Base-by-base conservation (phyloP, 1,284 basidiomycete genomes). In the Moniliella sp. region DNA sequence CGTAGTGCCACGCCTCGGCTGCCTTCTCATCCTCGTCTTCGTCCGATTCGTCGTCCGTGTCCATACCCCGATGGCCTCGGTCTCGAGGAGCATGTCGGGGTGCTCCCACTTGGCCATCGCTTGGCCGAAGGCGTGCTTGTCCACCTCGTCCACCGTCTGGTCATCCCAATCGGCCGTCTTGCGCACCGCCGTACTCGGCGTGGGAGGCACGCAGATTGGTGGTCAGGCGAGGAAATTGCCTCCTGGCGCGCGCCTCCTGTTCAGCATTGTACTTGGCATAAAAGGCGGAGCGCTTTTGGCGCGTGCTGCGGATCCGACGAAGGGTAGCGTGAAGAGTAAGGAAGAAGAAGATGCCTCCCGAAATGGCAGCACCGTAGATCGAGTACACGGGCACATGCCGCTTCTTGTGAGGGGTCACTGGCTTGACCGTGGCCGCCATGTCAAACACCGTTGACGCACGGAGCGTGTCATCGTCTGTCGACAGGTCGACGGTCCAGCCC, bases 401-500 rank as follows among this genome's bases (percentile, higher is more conserved):
- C 36, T 11, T n/a, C n/a, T 4, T 18, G 29, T 10, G 11, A 3
- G 29, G 29, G 9, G 29, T 18, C 5, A 31, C 7, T 14, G 21
- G 29, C 11, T 21, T 10, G 12, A 21, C 18, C 9, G 18, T 31
- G 2, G 29, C 16, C 9, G 16, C 18, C 5, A 31, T 13, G 3
- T 18, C n/a, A 16, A 53, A 53, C 3, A 35, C n/a, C 7, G 48
- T 53, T 30, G 43, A 45, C 32, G 37, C 34, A 12, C 50, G 44
- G 2, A 53, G 40, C 7, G 44, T 39, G 11, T 41, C 15, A 27
- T 53, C 46, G 8, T 53, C 50, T 15, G 49, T 51, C 35, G 39
- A 46, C 43, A 27, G 12, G 5, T 35, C 17, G n/a, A 33, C 5
- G 5, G 33, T 4, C 34, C n/a, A n/a, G n/a, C n/a, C n/a, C n/a